Percentiles rank a stretch among this genome's conserved stretches.
Conservation (phyloP, 176 grass and related monocot genomes). For the Puccinellia tenuiflora region DNA sequence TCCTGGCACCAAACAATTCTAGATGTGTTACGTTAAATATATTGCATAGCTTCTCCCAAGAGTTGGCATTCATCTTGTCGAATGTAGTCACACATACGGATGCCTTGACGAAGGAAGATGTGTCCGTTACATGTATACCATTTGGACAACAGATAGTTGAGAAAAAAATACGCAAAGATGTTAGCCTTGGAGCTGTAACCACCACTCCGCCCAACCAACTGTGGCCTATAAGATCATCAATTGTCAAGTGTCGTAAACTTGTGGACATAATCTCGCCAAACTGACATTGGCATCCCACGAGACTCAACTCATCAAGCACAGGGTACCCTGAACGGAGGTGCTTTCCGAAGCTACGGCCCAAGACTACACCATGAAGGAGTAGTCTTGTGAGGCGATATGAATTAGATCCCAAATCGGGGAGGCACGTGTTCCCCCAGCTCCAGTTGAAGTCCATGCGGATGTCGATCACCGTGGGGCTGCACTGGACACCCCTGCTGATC, state of each 20-base stretch:
- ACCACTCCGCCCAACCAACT: too few relatives aligned
- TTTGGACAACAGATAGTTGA: not conserved
- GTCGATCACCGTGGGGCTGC: not conserved
- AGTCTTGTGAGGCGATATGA: not conserved
- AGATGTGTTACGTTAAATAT: not conserved
- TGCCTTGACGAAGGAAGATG: not conserved
- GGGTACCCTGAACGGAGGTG: not conserved
- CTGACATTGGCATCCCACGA: not conserved
- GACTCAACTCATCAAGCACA: not conserved
- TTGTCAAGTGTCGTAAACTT: not conserved
- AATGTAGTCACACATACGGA: not conserved
- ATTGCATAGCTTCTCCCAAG: not conserved
- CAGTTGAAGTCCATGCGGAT: not conserved
- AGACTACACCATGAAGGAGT: not conserved
- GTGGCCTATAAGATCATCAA: not conserved
- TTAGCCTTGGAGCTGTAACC: not conserved
- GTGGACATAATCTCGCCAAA: not conserved
- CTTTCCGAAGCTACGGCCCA: not conserved
- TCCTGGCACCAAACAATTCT: not conserved
- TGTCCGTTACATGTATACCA: not conserved
- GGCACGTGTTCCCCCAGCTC: not conserved
- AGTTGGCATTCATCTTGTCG: not conserved
- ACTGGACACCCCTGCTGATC: not conserved
- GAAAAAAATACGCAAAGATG: not conserved
- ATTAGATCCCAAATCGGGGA: not conserved